phyloP scores from a whole-genome alignment of 2,329 filamentous ascomycete species.

The Botrytis hyacinthi region DNA sequence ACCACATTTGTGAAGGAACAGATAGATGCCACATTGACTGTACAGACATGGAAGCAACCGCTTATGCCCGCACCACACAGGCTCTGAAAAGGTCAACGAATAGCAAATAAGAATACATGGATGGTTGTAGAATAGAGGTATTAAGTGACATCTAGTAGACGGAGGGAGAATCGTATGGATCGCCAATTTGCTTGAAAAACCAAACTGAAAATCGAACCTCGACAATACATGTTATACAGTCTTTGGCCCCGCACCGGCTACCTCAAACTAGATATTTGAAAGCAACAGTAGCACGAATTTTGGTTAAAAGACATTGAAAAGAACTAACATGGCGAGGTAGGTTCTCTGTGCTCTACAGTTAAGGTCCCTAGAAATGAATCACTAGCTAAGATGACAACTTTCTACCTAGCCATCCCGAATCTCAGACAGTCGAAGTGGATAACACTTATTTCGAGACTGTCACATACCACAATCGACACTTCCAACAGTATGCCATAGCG shows the following conservation, averaged over 20 bases:
- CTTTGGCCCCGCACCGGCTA: not conserved
- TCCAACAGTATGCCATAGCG: constrained; percentile 64
- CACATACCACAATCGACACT: constrained; percentile 60
- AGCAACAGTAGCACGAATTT: not conserved
- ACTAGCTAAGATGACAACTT: constrained; percentile 6
- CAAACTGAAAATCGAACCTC: not conserved
- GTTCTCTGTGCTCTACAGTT: not conserved
- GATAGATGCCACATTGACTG: not conserved
- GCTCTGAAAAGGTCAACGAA: not conserved
- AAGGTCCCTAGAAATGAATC: not conserved
- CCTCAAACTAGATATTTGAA: not conserved
- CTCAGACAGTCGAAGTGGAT: constrained; percentile 48
- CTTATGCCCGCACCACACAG: not conserved
- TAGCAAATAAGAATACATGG: not conserved
- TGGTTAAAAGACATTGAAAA: not conserved
- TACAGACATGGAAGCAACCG: not conserved
- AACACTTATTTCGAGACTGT: constrained; percentile 58
- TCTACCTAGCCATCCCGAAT: constrained; percentile 19
- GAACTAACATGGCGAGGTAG: constrained; percentile 9
- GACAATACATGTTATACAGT: not conserved
- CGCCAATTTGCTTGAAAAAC: constrained; percentile 1
- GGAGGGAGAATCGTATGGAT: not conserved
- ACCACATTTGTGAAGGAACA: not conserved
- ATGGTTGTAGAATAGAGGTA: not conserved
- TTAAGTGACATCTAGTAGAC: not conserved